phyloP scores from a whole-genome alignment of 805 yeast species.

The Cyberlindnera americana region DNA sequence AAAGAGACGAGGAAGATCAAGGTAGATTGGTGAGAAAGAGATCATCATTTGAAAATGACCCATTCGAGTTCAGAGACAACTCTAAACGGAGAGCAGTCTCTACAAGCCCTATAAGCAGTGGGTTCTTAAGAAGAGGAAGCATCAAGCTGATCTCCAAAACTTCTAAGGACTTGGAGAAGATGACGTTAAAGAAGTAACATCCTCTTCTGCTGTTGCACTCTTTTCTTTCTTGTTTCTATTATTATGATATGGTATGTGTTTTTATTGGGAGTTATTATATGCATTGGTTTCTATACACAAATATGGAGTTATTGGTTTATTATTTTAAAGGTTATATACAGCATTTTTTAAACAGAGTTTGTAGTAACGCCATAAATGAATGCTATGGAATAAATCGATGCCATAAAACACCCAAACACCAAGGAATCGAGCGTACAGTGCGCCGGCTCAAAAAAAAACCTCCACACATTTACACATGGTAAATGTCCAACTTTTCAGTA shows the following conservation, averaged over 20 bases:
- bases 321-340: too few species aligned
- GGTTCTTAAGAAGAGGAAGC: constrained; percentile 19
- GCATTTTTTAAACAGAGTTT: too few species aligned
- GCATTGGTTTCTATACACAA: too few species aligned
- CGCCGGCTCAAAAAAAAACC: neutral
- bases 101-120: constrained; percentile 24
- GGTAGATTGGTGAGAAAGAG: constrained; percentile 20
- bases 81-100: constrained; percentile 29
- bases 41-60: constrained; percentile 18
- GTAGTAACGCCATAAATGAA: too few species aligned
- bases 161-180: constrained; percentile 26
- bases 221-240: too few species aligned
- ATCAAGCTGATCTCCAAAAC: constrained; percentile 22
- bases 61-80: neutral
- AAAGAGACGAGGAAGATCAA: constrained; percentile 11
- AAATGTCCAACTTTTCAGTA: too few species aligned
- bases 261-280: too few species aligned
- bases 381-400: constrained; percentile 1
- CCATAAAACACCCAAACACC: constrained; percentile 13
- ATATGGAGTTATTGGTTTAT: too few species aligned
- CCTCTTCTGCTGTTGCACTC: too few species aligned
- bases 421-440: too few species aligned
- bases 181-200: constrained; percentile 22
- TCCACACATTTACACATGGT: too few species aligned
- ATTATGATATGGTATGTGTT: too few species aligned